Percentiles rank a stretch among this genome's conserved stretches.
These are phyloP conservation scores for Neofusicoccum sp. DNA, from an alignment of 2,329 filamentous ascomycete genomes.

Conservation along the genomic window DNA sequence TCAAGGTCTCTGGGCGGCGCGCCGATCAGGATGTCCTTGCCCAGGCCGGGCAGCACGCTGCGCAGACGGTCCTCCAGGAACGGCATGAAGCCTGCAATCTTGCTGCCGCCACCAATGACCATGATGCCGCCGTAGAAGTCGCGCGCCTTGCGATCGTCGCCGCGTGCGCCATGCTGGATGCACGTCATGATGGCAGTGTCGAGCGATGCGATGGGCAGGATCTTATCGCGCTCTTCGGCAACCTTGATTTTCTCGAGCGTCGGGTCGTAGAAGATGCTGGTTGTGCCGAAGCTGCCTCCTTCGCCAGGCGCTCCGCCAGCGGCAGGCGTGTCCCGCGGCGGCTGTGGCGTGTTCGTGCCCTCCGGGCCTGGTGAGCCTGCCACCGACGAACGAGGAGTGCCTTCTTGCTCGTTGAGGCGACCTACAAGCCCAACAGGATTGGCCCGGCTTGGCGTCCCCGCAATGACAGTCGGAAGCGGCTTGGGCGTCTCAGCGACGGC, in stretches of 20 bases:
- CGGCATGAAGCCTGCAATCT: conserved; percentile 67
- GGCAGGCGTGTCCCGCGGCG: conserved; percentile 42
- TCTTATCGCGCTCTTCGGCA: conserved; percentile 71
- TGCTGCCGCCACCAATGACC: conserved; percentile 38
- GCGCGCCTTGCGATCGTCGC: conserved; percentile 88
- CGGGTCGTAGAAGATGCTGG: conserved; percentile 47
- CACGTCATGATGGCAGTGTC: conserved; percentile 87
- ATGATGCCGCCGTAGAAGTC: conserved; percentile 62
- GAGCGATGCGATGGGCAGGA: conserved; percentile 78
- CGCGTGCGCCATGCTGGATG: conserved; percentile 80
- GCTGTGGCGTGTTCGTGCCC: conserved; percentile 60
- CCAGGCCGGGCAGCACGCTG: conserved; percentile 58
- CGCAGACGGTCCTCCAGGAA: conserved; percentile 82
- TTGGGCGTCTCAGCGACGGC: conserved; percentile 18
- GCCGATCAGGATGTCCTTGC: conserved; percentile 66
- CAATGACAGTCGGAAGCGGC: conserved; percentile 49
- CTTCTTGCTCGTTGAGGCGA: conserved; percentile 66
- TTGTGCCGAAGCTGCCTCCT: conserved; percentile 33
- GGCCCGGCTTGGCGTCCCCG: conserved; percentile 51
- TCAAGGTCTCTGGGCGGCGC: conserved; percentile 87
- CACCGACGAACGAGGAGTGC: conserved; percentile 78
- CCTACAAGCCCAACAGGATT: conserved; percentile 69
- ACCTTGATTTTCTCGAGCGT: conserved; percentile 49
- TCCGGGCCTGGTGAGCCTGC: conserved; percentile 87
- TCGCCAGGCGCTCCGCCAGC: conserved; percentile 45